Conservation (phyloP, 108 stramenopile species). For the Skeletonema tropicum region DNA sequence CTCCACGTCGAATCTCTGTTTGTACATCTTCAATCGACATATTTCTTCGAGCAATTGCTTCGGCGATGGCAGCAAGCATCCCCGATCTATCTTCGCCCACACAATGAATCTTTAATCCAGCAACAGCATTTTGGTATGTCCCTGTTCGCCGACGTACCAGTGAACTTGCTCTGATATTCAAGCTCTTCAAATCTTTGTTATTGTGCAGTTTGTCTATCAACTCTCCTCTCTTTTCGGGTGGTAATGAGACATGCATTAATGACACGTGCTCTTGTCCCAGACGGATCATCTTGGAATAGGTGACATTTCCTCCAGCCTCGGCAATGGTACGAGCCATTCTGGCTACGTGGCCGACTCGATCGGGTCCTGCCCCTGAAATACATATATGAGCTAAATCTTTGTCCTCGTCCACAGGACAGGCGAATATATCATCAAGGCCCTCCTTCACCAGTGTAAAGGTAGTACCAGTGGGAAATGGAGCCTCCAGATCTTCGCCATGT, state of each 20-base stretch:
- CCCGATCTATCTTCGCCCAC: constrained; percentile 86
- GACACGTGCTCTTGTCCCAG: constrained; percentile 85
- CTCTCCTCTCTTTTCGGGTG: constrained; percentile 51
- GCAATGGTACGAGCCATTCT: constrained; percentile 63
- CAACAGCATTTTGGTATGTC: constrained; percentile 47
- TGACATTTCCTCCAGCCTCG: constrained; percentile 81
- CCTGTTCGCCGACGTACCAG: constrained; percentile 59
- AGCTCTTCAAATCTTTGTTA: constrained; percentile 41
- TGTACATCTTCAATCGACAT: constrained; percentile 81
- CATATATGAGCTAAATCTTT: constrained; percentile 61
- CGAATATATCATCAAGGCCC: constrained; percentile 70
- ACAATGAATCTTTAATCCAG: constrained; percentile 78
- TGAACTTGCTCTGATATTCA: constrained; percentile 65
- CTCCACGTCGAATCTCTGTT: constrained; percentile 64
- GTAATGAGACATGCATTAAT: constrained; percentile 81
- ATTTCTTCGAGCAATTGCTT: constrained; percentile 60
- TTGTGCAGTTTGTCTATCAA: constrained; percentile 44
- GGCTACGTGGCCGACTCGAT: constrained; percentile 75
- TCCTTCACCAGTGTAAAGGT: constrained; percentile 68
- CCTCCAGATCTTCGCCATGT: constrained; percentile 71
- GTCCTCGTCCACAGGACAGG: constrained; percentile 75
- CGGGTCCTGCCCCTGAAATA: constrained; percentile 77
- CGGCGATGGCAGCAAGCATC: constrained; percentile 78
- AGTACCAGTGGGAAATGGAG: constrained; percentile 73
- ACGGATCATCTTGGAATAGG: constrained; percentile 83